phyloP scores from a whole-genome alignment of 305 asterid genomes.

The Fraxinus dipetala region DNA sequence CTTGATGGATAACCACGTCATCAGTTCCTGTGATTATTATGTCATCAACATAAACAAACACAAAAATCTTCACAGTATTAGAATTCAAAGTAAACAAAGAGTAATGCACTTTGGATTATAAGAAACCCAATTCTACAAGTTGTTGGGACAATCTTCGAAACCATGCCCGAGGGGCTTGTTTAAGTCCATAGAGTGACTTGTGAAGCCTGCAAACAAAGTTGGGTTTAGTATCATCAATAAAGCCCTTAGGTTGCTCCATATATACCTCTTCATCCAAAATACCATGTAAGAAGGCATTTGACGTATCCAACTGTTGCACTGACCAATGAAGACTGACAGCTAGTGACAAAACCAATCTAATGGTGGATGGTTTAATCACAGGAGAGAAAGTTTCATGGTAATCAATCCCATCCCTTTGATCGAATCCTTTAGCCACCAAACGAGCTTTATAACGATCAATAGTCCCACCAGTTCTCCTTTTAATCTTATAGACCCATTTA shows the following conservation, averaged over 20 bases:
- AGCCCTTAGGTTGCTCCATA: neutral
- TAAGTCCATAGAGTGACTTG: neutral
- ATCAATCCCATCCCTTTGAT: neutral
- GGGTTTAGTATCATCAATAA: neutral
- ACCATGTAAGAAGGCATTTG: neutral
- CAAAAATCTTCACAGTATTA: neutral
- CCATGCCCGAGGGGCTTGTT: neutral
- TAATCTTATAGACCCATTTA: neutral
- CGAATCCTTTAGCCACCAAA: neutral
- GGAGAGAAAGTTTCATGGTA: neutral
- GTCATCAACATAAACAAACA: neutral
- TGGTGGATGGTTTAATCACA: neutral
- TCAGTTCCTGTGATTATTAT: neutral
- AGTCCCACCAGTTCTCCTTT: neutral
- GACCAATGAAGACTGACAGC: neutral
- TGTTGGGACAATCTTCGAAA: neutral
- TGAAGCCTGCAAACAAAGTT: neutral
- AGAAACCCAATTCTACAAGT: neutral
- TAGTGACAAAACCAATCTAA: neutral
- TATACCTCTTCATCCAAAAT: neutral
- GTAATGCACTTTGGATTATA: neutral
- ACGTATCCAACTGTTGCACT: neutral
- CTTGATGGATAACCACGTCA: neutral
- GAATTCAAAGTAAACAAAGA: neutral
- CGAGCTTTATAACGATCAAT: neutral